Evolutionary conservation across 1,139 yeast genomes (phyloP).

Genomic region (Hyphopichia pseudoburtonii): DNA sequence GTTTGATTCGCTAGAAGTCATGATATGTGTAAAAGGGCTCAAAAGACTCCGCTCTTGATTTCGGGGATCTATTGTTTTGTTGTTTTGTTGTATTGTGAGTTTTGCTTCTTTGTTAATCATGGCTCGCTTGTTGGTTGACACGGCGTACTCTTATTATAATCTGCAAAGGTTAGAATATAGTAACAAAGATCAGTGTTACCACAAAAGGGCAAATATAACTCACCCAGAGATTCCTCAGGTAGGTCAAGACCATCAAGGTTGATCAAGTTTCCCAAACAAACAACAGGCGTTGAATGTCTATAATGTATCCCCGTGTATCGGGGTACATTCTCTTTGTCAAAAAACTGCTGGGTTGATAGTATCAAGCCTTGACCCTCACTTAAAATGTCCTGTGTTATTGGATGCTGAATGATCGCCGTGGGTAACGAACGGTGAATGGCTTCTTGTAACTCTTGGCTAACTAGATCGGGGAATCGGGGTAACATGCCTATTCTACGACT

Average conservation of each 20-base stretch:
- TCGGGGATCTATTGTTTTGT: too few relatives aligned
- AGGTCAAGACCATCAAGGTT: not conserved
- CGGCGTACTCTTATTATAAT: conserved; percentile 1
- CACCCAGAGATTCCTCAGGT: not conserved
- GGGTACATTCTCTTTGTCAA: not conserved
- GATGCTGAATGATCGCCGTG: not conserved
- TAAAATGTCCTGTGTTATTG: not conserved
- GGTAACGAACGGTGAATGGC: not conserved
- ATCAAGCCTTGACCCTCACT: not conserved
- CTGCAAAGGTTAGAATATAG: not conserved
- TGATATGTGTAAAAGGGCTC: too few relatives aligned
- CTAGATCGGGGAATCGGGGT: conserved; percentile 1
- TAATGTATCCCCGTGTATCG: not conserved
- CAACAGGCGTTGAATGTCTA: not conserved
- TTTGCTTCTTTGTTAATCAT: too few relatives aligned
- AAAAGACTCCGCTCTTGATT: too few relatives aligned
- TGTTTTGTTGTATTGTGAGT: too few relatives aligned
- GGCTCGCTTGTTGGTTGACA: too few relatives aligned
- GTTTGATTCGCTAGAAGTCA: too few relatives aligned
- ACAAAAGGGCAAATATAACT: not conserved
- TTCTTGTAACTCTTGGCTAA: not conserved
- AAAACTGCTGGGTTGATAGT: not conserved
- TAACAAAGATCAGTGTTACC: conserved; percentile 2
- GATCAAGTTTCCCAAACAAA: conserved; percentile 1
- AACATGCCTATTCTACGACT: not conserved